Evolutionary conservation across 1,139 yeast species (phyloP).

Genomic region (Cylindricascospora bacillispora): DNA sequence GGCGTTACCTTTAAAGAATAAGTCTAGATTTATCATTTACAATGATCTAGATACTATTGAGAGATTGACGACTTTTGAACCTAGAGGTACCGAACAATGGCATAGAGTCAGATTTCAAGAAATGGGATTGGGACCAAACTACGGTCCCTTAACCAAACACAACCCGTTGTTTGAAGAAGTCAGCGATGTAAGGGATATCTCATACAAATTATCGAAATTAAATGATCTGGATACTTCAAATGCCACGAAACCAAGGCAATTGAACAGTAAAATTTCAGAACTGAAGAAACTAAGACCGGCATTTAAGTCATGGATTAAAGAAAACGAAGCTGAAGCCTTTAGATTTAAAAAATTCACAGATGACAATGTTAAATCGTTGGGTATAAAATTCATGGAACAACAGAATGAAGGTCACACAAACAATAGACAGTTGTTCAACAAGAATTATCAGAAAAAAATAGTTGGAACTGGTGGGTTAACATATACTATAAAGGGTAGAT

Average conservation of each 20-base stretch:
- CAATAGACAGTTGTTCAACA: conserved; percentile 7
- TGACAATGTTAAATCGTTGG: conserved; percentile 27
- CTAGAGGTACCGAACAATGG: conserved; percentile 35
- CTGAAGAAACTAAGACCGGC: conserved; percentile 19
- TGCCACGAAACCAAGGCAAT: conserved; percentile 8
- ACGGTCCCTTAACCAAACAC: conserved; percentile 8
- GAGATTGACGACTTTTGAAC: conserved; percentile 40
- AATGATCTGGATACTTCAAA: conserved; percentile 3
- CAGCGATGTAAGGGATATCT: background rate
- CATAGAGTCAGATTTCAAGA: conserved; percentile 42
- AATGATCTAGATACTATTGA: conserved; percentile 41
- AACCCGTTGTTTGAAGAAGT: conserved; percentile 19
- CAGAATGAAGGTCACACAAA: conserved; percentile 9
- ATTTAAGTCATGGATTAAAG: conserved; percentile 31
- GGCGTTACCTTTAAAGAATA: conserved; percentile 39
- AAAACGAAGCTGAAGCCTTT: conserved; percentile 29
- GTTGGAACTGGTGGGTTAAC: conserved; percentile 68
- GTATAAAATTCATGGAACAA: conserved; percentile 27
- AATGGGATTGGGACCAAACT: conserved; percentile 30
- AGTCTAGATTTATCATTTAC: conserved; percentile 36
- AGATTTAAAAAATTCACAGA: conserved; percentile 18
- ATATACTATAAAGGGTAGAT: conserved; percentile 58
- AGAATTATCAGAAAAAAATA: conserved; percentile 20
- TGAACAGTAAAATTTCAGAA: conserved; percentile 8
- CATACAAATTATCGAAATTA: conserved; percentile 1